phyloP scores from a whole-genome alignment of 208 protist genomes.

The Trypanosoma lewisi region DNA sequence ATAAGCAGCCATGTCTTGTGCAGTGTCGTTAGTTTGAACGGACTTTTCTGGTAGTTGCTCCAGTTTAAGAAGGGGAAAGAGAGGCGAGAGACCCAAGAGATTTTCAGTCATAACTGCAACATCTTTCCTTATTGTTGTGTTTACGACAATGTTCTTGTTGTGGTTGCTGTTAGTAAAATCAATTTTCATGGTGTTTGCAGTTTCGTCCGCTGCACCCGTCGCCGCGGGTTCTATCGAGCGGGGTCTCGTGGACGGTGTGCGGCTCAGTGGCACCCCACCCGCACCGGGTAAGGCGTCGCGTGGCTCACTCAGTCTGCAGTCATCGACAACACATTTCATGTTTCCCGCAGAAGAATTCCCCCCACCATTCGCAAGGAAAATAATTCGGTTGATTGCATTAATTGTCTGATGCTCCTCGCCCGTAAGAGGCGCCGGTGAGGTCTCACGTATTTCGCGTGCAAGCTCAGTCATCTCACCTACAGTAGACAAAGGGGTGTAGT shows the following conservation, averaged over 20 bases:
- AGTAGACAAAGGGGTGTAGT: neutral
- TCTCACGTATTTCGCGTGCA: neutral
- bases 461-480: neutral
- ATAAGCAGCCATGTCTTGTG: neutral
- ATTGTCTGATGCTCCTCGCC: neutral
- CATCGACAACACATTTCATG: neutral
- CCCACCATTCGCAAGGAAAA: neutral
- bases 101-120: neutral
- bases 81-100: neutral
- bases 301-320: too few species aligned
- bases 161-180: too few species aligned
- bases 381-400: neutral
- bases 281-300: neutral
- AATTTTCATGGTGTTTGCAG: too few species aligned
- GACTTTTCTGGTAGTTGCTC: neutral
- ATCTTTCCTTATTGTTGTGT: neutral
- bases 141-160: too few species aligned
- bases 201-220: neutral
- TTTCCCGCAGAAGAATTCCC: neutral
- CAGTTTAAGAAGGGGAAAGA: neutral
- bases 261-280: neutral
- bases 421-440: neutral
- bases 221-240: neutral
- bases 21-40: slow-evolving; percentile 7
- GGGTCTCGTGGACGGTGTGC: neutral